Base-by-base conservation (phyloP, 768 basidiomycete species). In the Baorangia bicolor region DNA sequence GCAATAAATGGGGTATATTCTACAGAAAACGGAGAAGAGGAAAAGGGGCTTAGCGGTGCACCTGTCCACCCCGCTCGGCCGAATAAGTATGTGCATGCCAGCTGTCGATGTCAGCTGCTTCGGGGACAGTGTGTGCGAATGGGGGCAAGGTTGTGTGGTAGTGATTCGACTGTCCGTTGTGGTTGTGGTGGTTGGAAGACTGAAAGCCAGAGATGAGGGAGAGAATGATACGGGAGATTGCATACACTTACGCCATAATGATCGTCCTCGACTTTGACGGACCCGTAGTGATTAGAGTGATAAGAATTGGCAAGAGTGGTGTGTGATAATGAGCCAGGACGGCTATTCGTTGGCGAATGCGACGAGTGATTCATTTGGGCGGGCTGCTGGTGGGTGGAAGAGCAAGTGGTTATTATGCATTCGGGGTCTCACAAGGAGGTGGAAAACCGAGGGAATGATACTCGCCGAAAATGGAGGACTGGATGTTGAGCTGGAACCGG, bases 391-490 rank as follows among this genome's bases (percentile, higher is more conserved):
- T 74, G 69, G 73, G 69, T 61, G 70, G 69, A 77, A 69, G 71
- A 68, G 67, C 18, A 52, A 30, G 61, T 64, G 63, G 78, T 84
- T 74, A 87, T 46, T 60, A 60, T 83, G 84, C 79, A 78, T 81
- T 84, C 81, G 74, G 70, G 62, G 66, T 56, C 66, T 60, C 64
- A 58, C 56, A 31, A 64, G 58, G 59, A 66, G 62, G 69, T 45
- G 53, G 62, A 64, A 66, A 61, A 63, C 55, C 4, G 61, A 75
- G 72, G 73, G 75, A 79, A 77, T 68, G 78, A 79, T 69, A 88
- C 90, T 89, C 84, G 83, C 89, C 87, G 90, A 92, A 78, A 89
- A 90, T n/a, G 88, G 86, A 53, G 87, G 86, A 61, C 85, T 89
- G 27, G 86, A 87, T 6, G 86, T 86, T 23, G 84, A 79, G 65